Evolutionary conservation across 768 basidiomycete species (phyloP), one percentile per base, ranked within the genome.

Genomic region (Mycena galopus): DNA sequence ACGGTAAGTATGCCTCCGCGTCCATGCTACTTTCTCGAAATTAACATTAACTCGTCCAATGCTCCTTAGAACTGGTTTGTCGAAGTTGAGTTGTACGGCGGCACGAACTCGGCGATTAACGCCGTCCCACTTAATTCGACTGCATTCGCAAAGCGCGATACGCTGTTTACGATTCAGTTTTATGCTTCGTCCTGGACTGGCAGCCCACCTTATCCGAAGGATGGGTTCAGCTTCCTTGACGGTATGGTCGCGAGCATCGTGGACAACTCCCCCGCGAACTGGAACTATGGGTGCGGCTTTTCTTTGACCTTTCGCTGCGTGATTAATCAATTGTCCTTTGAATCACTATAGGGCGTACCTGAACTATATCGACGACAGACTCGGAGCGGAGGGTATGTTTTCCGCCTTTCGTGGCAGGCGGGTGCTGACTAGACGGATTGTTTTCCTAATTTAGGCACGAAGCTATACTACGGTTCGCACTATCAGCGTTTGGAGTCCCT

Each of bases 221-320:
- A 75, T 6, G 86, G 85, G 0, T 84, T 88, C 61, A 74, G 79
- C 0, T 86, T 90, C 72, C 75, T 89, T 2, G 82, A 88, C 67
- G 85, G 83, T 76, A 78, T 82, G 56, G 80, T 82, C 11, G 73
- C 81, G 37, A 80, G 79, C 30, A 81, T 86, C 29, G 73, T 81
- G 12, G 76, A 77, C 1, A 84, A 85, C 63, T 82, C 76, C 35
- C 84, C 84, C 0, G 51, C 77, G 2, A 68, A 81, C 56, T 85
- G 85, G 85, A 76, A 82, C 60, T 84, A 80, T 66, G 85, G 84
- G 85, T 83, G 67, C 27, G 58, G 25, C 23, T 47, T n/a, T 5
- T 42, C 2, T 30, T 10, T 29, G 39, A 47, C 1, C 42, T 37
- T 11, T 17, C 42, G 12, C 44, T 47, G 21, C 29, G 0, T 17